These are phyloP conservation scores for Eucalyptus grandis DNA, from an alignment of 345 rosid genomes.

Conservation along the genomic window DNA sequence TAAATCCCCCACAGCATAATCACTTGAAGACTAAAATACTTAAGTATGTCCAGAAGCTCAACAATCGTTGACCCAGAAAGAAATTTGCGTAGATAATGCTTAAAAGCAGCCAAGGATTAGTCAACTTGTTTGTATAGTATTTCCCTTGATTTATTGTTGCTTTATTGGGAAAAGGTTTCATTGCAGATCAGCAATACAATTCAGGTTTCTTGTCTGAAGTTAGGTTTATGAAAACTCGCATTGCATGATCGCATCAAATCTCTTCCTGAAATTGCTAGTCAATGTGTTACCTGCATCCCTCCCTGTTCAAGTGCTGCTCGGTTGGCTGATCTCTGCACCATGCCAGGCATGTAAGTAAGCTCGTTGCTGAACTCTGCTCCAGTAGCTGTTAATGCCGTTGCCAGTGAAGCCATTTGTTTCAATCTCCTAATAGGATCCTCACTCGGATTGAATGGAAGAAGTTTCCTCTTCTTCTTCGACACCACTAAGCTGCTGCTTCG, in stretches of 20 bases:
- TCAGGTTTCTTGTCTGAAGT: not conserved
- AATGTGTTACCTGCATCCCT: constrained; percentile 75
- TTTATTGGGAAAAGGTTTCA: not conserved
- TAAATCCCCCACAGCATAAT: not conserved
- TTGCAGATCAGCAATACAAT: not conserved
- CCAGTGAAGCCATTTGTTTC: constrained; percentile 88
- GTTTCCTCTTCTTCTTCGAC: constrained; percentile 68
- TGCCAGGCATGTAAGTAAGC: constrained; percentile 53
- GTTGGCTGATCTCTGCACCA: constrained; percentile 68
- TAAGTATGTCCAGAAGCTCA: not conserved
- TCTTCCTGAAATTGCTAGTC: not conserved
- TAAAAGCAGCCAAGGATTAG: not conserved
- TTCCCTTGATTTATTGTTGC: not conserved
- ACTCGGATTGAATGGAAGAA: constrained; percentile 58
- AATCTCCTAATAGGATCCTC: constrained; percentile 51
- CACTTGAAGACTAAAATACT: not conserved
- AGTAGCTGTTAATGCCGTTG: constrained; percentile 67
- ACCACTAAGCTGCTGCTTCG: constrained; percentile 39
- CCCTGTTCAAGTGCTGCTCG: constrained; percentile 55
- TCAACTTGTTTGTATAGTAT: not conserved
- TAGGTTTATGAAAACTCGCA: not conserved
- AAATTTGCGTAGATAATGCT: not conserved
- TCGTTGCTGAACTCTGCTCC: constrained; percentile 49
- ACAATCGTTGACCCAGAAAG: not conserved
- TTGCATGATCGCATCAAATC: not conserved